These are phyloP conservation scores for Zea mays DNA, from an alignment of 176 grass and related monocot species.

Conservation along the genomic window Zm-B73-REFERENCE-NAM-5.0 NC_050102.1:138509001-138509500, in stretches of 20 bases:
- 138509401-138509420: background rate
- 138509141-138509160: conserved; percentile 8
- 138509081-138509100: conserved; percentile 34
- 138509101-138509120: conserved; percentile 28
- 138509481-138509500: background rate
- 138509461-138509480: conserved; percentile 2
- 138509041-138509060: conserved; percentile 35
- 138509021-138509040: background rate
- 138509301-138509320: conserved; percentile 2
- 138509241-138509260: conserved; percentile 13
- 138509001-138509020: conserved; percentile 22
- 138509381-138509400: background rate
- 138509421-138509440: background rate
- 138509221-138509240: conserved; percentile 17
- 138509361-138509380: background rate
- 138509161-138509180: background rate
- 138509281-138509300: background rate
- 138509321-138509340: conserved; percentile 8
- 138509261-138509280: conserved; percentile 1
- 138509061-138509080: conserved; percentile 14
- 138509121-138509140: background rate
- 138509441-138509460: background rate
- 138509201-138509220: background rate
- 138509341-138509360: background rate
- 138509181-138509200: conserved; percentile 28